Percentiles rank a stretch among this genome's conserved stretches.
phyloP scores from a whole-genome alignment of 1,284 basidiomycete genomes.

The Ustilago vetiveriae region DNA sequence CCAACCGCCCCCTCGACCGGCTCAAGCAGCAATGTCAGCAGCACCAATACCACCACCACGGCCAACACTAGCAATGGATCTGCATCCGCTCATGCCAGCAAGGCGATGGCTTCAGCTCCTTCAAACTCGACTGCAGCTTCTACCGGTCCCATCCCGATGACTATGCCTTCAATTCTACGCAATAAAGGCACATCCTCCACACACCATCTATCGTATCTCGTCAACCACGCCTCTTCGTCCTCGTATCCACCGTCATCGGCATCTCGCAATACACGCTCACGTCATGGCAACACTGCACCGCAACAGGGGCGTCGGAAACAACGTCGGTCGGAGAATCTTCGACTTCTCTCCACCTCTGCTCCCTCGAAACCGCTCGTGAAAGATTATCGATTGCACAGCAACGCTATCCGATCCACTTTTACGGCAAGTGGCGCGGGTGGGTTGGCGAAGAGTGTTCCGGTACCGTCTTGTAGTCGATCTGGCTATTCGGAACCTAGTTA shows the following conservation, averaged over 20 bases:
- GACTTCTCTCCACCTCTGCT: slow-evolving; percentile 50
- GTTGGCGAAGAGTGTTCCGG: slow-evolving; percentile 3
- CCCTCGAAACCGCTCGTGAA: too few species aligned
- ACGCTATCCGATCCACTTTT: slow-evolving; percentile 52
- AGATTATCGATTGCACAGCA: slow-evolving; percentile 50
- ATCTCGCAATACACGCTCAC: neutral
- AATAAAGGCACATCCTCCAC: slow-evolving; percentile 7
- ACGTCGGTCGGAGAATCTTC: slow-evolving; percentile 44
- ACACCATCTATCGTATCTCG: slow-evolving; percentile 20
- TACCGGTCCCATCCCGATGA: slow-evolving; percentile 34
- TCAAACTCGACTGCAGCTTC: neutral
- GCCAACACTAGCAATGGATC: too few species aligned
- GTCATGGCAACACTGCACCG: neutral
- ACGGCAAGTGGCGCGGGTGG: slow-evolving; percentile 1
- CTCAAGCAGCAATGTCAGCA: neutral
- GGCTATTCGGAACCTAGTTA: slow-evolving; percentile 18
- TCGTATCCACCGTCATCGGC: slow-evolving; percentile 15
- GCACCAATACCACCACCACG: neutral
- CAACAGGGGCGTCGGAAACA: slow-evolving; percentile 38
- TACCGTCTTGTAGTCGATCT: slow-evolving; percentile 5
- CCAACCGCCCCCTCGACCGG: neutral
- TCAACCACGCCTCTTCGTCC: slow-evolving; percentile 5
- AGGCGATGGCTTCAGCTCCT: neutral
- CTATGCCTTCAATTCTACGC: slow-evolving; percentile 45
- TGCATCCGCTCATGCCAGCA: too few species aligned